Percentiles rank a stretch among this genome's conserved stretches.
Conservation (phyloP, 2,329 filamentous ascomycete species). For the Sordariomycetes sp. region DNA sequence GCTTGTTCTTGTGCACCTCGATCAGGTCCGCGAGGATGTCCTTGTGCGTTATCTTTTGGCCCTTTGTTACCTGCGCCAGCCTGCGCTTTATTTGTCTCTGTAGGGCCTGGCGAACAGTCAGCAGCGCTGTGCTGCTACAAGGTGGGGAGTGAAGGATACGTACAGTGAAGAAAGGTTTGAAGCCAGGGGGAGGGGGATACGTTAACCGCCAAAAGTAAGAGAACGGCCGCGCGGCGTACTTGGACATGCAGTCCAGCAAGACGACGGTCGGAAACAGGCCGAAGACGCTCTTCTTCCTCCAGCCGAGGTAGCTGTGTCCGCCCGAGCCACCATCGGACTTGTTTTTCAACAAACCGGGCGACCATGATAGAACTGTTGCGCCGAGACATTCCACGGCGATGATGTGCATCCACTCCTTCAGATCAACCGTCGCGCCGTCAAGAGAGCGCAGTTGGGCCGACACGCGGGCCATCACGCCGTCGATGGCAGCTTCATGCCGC, state of each 20-base stretch:
- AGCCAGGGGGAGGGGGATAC: slow-evolving; percentile 25
- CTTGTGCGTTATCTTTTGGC: slow-evolving; percentile 14
- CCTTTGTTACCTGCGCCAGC: slow-evolving; percentile 1
- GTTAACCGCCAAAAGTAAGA: slow-evolving; percentile 28
- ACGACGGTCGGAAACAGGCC: slow-evolving; percentile 31
- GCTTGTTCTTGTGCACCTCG: slow-evolving; percentile 26
- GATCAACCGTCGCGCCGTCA: slow-evolving; percentile 25
- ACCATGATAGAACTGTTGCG: slow-evolving; percentile 36
- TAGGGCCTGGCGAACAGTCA: slow-evolving; percentile 4
- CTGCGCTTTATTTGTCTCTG: slow-evolving; percentile 8
- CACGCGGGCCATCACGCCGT: slow-evolving; percentile 21
- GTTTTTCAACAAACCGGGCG: slow-evolving; percentile 29
- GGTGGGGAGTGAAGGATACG: slow-evolving; percentile 8
- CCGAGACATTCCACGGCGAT: slow-evolving; percentile 36
- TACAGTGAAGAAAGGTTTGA: slow-evolving; percentile 36
- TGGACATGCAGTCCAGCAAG: slow-evolving; percentile 23
- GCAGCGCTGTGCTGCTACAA: not conserved
- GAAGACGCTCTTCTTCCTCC: slow-evolving; percentile 38
- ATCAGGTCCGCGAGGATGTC: slow-evolving; percentile 35
- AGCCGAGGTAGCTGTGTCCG: slow-evolving; percentile 32
- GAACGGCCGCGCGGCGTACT: slow-evolving; percentile 22
- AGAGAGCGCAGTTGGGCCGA: slow-evolving; percentile 21
- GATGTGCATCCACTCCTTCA: slow-evolving; percentile 45
- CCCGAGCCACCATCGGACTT: slow-evolving; percentile 32
- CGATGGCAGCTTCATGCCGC: slow-evolving; percentile 25